Evolutionary conservation across 129 eudicot genomes (phyloP), one percentile per base, ranked within the genome.

Genomic region (Escallonia herrerae): DNA sequence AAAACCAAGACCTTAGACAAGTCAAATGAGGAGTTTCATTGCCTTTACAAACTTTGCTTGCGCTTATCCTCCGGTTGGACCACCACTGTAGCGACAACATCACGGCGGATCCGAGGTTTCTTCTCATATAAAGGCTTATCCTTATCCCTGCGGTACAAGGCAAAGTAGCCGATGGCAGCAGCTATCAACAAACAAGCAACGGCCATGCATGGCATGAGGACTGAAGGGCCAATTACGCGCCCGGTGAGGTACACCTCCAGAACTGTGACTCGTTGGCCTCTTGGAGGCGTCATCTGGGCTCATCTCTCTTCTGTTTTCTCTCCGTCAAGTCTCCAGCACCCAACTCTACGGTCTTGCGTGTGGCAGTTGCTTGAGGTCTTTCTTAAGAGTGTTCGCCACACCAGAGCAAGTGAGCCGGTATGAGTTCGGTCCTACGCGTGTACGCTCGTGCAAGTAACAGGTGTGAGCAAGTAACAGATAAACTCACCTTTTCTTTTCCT

Each of bases 201-300:
- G 12, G 86, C 57, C 33, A 22, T n/a, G n/a, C 81, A 87, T 74
- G 5, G 81, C 70, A 50, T 70, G 33, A 15, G 64, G 5, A 40
- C 75, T 84, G 69, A 53, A 53, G 1, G 95, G 91, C 42, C 84
- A 47, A 14, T 50, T 75, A 2, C 86, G 78, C n/a, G 91, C 83
- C 72, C 84, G 95, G 74, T 87, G 95, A 0, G 84, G 80, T 7
- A 87, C 77, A 45, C 77, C 83, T 0, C 91, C 91, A 1, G 91
- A 84, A 70, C 76, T 79, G n/a, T 81, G 81, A 0, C 90, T 88
- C 0, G 90, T 91, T 6, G 95, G 95, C 58, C 86, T 72, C 67
- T 67, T 72, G 3, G 95, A 87, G 38, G 71, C 58, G 6, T 84
- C 86, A n/a, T 87, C 89, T 3, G 95, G 81, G 43, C 81, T 84